These are phyloP conservation scores for Fusarium coffeatum DNA, from an alignment of 2,329 filamentous ascomycete species.

Conservation along the genomic window DNA sequence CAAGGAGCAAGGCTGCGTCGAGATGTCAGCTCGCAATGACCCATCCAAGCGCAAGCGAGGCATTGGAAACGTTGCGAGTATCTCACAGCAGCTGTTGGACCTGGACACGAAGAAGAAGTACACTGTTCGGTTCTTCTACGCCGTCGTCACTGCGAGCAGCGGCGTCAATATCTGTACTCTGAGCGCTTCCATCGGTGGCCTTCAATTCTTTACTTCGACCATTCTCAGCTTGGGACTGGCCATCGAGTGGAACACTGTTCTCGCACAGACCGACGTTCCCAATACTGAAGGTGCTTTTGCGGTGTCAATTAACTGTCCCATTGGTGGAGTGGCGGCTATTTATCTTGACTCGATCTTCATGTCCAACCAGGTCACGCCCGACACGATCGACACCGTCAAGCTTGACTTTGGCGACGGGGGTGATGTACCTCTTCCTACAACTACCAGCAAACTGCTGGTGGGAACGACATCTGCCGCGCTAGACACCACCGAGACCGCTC, in stretches of 20 bases:
- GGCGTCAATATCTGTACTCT: slow-evolving; percentile 17
- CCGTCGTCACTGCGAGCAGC: slow-evolving; percentile 4
- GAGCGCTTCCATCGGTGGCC: slow-evolving; percentile 16
- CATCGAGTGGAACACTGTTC: slow-evolving; percentile 18
- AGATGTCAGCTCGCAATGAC: background rate
- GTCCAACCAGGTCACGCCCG: slow-evolving; percentile 36
- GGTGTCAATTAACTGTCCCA: slow-evolving; percentile 2
- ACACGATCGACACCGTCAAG: slow-evolving; percentile 15
- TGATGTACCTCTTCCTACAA: background rate
- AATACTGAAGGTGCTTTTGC: background rate
- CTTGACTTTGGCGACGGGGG: slow-evolving; percentile 17
- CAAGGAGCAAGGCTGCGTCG: slow-evolving; percentile 16
- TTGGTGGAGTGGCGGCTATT: slow-evolving; percentile 6
- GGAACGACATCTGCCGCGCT: rapidly evolving
- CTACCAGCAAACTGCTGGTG: rapidly evolving
- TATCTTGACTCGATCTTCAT: slow-evolving; percentile 40
- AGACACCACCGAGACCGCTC: background rate
- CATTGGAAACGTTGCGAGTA: background rate
- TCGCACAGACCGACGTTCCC: background rate
- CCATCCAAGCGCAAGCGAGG: slow-evolving; percentile 7
- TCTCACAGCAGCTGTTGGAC: slow-evolving; percentile 17
- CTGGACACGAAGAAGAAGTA: slow-evolving; percentile 15
- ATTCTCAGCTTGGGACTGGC: background rate
- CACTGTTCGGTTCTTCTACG: slow-evolving; percentile 36
- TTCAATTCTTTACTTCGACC: background rate